Conservation (phyloP, 495 filamentous ascomycete species). For the Daldinia vernicosa region DNA sequence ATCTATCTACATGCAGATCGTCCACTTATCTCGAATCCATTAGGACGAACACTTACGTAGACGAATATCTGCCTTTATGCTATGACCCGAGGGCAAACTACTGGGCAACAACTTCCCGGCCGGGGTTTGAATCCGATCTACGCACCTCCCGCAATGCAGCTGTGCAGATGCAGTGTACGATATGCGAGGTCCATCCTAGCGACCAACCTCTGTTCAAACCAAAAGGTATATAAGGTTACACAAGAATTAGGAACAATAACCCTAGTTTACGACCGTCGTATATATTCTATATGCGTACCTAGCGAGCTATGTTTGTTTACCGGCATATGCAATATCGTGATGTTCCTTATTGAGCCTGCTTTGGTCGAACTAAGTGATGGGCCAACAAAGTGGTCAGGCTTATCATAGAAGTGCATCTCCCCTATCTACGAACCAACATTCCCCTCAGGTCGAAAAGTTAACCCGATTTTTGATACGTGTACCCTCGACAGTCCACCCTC, state of each 20-base stretch:
- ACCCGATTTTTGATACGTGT: background rate
- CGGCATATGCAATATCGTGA: constrained; percentile 3
- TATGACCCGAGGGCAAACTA: constrained; percentile 26
- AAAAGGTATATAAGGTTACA: constrained; percentile 23
- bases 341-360: constrained; percentile 6
- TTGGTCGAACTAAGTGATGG: background rate
- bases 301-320: constrained; percentile 8
- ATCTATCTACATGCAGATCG: constrained; percentile 36
- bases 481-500: background rate
- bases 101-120: constrained; percentile 28
- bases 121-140: constrained; percentile 37
- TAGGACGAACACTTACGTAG: constrained; percentile 17
- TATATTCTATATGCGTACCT: background rate
- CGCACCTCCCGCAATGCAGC: constrained; percentile 32
- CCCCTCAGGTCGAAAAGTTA: constrained; percentile 5
- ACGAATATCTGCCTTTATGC: constrained; percentile 23
- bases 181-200: constrained; percentile 21
- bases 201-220: constrained; percentile 18
- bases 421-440: background rate
- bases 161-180: constrained; percentile 38
- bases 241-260: constrained; percentile 15
- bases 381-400: background rate
- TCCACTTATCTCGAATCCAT: constrained; percentile 19
- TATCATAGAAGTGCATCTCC: background rate
- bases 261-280: background rate